Evolutionary conservation across 345 rosid genomes (phyloP).

Genomic region (Eucalyptus erythrocorys): DNA sequence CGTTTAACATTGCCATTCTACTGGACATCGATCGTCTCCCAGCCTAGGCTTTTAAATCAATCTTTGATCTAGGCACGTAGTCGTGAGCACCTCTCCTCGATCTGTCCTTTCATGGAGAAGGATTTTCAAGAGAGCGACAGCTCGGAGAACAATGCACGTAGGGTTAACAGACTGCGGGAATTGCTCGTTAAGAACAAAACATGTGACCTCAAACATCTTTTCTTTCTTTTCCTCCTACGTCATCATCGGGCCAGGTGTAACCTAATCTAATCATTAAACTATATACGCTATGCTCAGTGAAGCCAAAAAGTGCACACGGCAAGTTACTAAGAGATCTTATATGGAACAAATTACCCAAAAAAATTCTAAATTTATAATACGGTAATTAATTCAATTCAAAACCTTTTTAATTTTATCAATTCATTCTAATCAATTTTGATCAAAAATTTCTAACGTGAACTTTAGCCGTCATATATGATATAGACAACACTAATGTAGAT

Average conservation of each 20-base stretch:
- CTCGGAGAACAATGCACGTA: background rate
- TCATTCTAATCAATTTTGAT: accelerated
- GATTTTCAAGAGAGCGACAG: background rate
- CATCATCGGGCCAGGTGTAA: background rate
- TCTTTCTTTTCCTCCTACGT: background rate
- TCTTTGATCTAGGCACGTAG: background rate
- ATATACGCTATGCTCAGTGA: background rate
- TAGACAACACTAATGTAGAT: accelerated
- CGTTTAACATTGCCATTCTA: background rate
- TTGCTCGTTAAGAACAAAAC: background rate
- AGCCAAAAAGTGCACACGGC: background rate
- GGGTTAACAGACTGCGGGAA: background rate
- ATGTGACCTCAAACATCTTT: background rate
- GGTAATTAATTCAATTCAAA: accelerated
- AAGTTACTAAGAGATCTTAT: background rate
- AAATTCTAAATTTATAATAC: background rate
- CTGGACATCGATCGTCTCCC: background rate
- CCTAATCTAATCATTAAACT: background rate
- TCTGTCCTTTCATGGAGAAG: background rate
- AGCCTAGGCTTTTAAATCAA: background rate
- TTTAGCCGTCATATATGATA: accelerated
- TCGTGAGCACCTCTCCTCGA: background rate
- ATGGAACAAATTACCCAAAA: background rate
- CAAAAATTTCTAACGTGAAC: accelerated
- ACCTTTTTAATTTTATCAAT: accelerated